A percentile compares a stretch with the other conserved stretches of the same genome.
Conservation (phyloP, 805 yeast species). For the Starmerella lactis-condensi region DNA sequence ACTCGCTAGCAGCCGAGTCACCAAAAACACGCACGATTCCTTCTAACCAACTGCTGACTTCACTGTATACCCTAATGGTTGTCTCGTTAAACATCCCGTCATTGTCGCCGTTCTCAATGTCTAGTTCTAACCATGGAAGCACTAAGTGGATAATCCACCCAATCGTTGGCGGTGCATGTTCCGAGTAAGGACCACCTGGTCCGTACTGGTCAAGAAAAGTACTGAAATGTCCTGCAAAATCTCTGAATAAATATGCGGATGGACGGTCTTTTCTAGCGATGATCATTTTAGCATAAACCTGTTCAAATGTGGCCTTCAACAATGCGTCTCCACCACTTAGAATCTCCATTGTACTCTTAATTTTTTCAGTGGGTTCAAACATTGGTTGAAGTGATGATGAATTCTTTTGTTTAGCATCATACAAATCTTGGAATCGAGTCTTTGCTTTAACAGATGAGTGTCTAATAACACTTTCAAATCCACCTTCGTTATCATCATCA, state of each 20-base stretch:
- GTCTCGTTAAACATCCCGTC: too few species aligned
- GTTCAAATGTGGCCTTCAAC: slow-evolving; percentile 6
- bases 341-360: slow-evolving; percentile 1
- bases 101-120: slow-evolving; percentile 2
- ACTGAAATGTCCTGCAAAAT: slow-evolving; percentile 13
- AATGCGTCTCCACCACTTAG: slow-evolving; percentile 7
- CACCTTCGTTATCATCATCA: too few species aligned
- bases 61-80: slow-evolving; percentile 5
- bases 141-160: slow-evolving; percentile 12
- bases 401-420: not conserved
- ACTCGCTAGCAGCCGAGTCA: not conserved
- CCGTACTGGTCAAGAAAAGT: slow-evolving; percentile 10
- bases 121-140: slow-evolving; percentile 9
- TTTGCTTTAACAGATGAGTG: too few species aligned
- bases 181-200: slow-evolving; percentile 8
- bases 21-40: slow-evolving; percentile 5
- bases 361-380: slow-evolving; percentile 2
- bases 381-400: not conserved
- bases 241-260: slow-evolving; percentile 13
- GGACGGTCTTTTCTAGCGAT: slow-evolving; percentile 9
- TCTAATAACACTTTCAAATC: too few species aligned
- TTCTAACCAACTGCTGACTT: slow-evolving; percentile 10
- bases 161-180: slow-evolving; percentile 5
- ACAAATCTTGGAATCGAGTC: not conserved
- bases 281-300: slow-evolving; percentile 6